phyloP scores from a whole-genome alignment of 345 rosid genomes.

The Limnanthes douglasii region DNA sequence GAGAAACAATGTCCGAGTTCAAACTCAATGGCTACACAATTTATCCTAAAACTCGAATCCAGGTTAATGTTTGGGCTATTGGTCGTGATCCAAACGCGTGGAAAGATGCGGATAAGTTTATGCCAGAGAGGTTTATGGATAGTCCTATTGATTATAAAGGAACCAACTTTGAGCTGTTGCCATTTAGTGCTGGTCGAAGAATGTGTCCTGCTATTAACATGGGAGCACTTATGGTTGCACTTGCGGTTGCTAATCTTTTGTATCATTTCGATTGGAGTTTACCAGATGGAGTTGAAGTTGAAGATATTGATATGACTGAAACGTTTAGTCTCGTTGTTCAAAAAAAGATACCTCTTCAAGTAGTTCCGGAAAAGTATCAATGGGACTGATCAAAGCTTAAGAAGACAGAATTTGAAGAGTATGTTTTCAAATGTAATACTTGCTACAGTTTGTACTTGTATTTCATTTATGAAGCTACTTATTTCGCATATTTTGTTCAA shows the following conservation, averaged over 20 bases:
- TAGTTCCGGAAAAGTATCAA: conserved; percentile 16
- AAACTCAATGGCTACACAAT: conserved; percentile 20
- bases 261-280: conserved; percentile 26
- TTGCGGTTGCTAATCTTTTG: conserved; percentile 22
- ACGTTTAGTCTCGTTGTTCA: conserved; percentile 13
- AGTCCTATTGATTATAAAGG: conserved; percentile 23
- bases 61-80: conserved; percentile 33
- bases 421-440: no score
- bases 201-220: conserved; percentile 21
- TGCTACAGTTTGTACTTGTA: no score
- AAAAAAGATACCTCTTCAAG: conserved; percentile 14
- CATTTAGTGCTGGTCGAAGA: conserved; percentile 35
- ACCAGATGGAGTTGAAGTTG: conserved; percentile 12
- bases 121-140: conserved; percentile 24
- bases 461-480: no score
- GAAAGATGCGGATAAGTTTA: conserved; percentile 22
- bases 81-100: conserved; percentile 27
- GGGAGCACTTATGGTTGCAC: conserved; percentile 18
- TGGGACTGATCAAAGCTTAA: no score
- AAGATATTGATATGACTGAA: conserved; percentile 26
- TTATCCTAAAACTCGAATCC: conserved; percentile 16
- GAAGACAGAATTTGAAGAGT: no score
- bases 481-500: no score
- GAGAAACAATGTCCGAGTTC: conserved; percentile 26
- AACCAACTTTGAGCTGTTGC: conserved; percentile 22